phyloP scores from a whole-genome alignment of 176 grass and related monocot species.

The Avena sativa region DNA sequence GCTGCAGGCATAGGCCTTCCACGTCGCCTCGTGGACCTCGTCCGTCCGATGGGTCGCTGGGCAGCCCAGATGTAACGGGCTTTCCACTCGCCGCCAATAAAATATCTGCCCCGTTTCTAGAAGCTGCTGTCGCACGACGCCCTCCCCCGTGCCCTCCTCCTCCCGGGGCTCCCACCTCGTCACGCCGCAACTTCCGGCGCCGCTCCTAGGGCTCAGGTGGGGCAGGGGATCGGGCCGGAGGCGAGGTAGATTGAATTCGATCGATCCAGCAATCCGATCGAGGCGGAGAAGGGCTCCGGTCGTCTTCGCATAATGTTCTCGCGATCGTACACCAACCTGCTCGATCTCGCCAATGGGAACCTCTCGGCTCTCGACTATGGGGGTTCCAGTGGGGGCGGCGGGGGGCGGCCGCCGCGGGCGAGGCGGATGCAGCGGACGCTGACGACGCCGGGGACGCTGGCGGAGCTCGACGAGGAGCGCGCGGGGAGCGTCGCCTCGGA shows the following conservation, averaged over 20 bases:
- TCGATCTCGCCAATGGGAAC: constrained; percentile 72
- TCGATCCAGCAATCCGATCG: constrained; percentile 20
- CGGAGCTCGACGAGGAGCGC: constrained; percentile 63
- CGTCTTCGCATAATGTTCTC: constrained; percentile 55
- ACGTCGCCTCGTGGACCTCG: not conserved
- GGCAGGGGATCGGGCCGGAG: not conserved
- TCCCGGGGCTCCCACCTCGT: constrained; percentile 9
- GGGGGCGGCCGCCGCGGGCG: constrained; percentile 35
- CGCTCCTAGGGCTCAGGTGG: constrained; percentile 26
- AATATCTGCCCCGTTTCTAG: constrained; percentile 24
- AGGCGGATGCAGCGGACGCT: constrained; percentile 59
- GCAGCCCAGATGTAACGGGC: constrained; percentile 9
- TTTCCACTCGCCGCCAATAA: not conserved
- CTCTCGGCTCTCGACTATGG: constrained; percentile 61
- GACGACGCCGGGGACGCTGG: constrained; percentile 58
- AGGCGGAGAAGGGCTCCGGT: too few relatives aligned
- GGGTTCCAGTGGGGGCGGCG: not conserved
- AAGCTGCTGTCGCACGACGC: constrained; percentile 6
- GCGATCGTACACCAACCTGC: constrained; percentile 69
- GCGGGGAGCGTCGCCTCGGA: constrained; percentile 66
- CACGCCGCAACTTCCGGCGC: constrained; percentile 30
- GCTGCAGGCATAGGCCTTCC: not conserved
- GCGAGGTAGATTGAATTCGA: not conserved
- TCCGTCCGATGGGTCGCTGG: not conserved
- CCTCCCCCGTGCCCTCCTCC: constrained; percentile 17